These are phyloP conservation scores for Mucor piriformis DNA, from an alignment of 371 early-diverging fungal species.

Conservation along the genomic window DNA sequence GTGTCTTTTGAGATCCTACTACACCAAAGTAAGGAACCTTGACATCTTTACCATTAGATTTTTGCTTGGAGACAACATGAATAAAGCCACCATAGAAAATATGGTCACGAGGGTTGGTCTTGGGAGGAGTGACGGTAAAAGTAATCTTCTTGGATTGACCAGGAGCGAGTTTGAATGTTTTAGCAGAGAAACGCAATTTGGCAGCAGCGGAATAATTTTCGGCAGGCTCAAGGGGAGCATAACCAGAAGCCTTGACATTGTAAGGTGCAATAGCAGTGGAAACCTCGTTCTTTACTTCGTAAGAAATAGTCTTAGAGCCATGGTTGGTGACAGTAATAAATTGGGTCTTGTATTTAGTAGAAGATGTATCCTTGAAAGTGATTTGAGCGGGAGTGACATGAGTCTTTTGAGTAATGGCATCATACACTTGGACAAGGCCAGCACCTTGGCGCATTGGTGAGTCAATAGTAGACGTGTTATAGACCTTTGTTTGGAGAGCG, in stretches of 20 bases:
- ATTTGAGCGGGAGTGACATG: constrained; percentile 63
- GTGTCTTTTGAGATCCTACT: constrained; percentile 45
- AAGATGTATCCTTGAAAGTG: constrained; percentile 68
- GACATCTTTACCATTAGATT: constrained; percentile 26
- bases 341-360: constrained; percentile 37
- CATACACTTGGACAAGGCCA: constrained; percentile 71
- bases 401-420: constrained; percentile 58
- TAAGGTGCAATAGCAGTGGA: constrained; percentile 49
- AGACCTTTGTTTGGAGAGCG: constrained; percentile 23
- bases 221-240: constrained; percentile 34
- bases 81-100: constrained; percentile 42
- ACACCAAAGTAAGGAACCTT: constrained; percentile 61
- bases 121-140: constrained; percentile 51
- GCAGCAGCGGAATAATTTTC: constrained; percentile 30
- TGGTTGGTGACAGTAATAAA: constrained; percentile 59
- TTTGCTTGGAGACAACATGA: constrained; percentile 24
- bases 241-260: constrained; percentile 27
- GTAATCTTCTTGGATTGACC: constrained; percentile 45
- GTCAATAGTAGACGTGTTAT: constrained; percentile 15
- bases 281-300: constrained; percentile 43
- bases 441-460: constrained; percentile 64
- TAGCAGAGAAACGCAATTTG: constrained; percentile 36
- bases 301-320: constrained; percentile 53
- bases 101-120: constrained; percentile 37
- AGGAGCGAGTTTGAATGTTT: constrained; percentile 36